Evolutionary conservation across 768 basidiomycete genomes (phyloP), one percentile per base, ranked within the genome.

Genomic region (Leccinum ochraceum): DNA sequence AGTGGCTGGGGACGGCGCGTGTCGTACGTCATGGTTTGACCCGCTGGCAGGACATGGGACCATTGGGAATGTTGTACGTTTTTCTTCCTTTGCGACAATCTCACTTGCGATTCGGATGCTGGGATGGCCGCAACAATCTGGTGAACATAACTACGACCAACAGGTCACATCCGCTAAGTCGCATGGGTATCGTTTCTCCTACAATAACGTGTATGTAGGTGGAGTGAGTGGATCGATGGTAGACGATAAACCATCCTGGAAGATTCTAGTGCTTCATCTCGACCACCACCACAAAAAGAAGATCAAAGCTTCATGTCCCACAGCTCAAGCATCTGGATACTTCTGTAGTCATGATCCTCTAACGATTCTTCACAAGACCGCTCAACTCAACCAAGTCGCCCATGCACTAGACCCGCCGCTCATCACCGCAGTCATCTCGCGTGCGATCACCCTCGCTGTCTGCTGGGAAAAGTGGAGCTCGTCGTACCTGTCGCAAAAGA

Each of bases 381-480:
- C 24, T 69, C 55, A 82, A 64, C 77, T 81, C 62, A 84, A 70
- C 83, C 84, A 84, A 4, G 79, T 82, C 14, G 76, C 75, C 81
- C 81, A 85, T 52, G 71, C 62, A 58, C 76, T 81, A 1, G 65
- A 61, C 44, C 78, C 74, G 9, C 83, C 81, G 57, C 75, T 71
- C 57, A 85, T 78, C 2, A 80, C 76, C 22, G 77, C 61, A 0
- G 82, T 74, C 17, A 86, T 81, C 62, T 86, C 79, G 52, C 77
- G 74, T 0, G 83, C 85, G 2, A 86, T 76, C 36, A 82, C 76
- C 10, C 86, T 73, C 58, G 83, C 80, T 1, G 81, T 77, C 64
- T 87, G 86, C 64, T 86, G 83, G 4, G 83, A 84, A 6, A 83
- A 83, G 65, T 86, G 86, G 17, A 87, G 73, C 61, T 86, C 86